phyloP scores from a whole-genome alignment of 352 stramenopile genomes.

The Phytopythium boreale region DNA sequence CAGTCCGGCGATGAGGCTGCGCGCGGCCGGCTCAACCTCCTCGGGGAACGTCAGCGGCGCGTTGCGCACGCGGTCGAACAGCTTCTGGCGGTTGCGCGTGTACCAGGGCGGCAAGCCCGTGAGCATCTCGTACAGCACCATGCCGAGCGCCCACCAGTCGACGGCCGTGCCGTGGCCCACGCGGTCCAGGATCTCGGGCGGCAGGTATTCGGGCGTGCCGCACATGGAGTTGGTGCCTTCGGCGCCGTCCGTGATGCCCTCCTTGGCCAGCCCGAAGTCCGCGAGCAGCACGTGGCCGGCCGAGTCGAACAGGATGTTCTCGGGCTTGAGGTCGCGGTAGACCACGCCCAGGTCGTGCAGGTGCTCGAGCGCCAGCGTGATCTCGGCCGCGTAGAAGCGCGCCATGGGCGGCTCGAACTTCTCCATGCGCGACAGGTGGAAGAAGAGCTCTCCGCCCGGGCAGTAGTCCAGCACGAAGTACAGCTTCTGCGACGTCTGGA shows the following conservation, averaged over 20 bases:
- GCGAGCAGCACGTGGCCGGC: conserved; percentile 73
- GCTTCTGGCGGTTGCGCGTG: conserved; percentile 91
- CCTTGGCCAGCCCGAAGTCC: conserved; percentile 88
- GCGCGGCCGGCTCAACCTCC: conserved; percentile 65
- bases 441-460: conserved; percentile 89
- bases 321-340: conserved; percentile 95
- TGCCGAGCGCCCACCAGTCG: conserved; percentile 92
- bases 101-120: conserved; percentile 91
- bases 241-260: conserved; percentile 79
- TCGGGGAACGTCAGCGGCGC: conserved; percentile 88
- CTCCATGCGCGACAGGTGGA: conserved; percentile 88
- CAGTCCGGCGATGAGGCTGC: conserved; percentile 80
- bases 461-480: conserved; percentile 93
- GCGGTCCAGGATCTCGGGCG: conserved; percentile 89
- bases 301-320: conserved; percentile 92
- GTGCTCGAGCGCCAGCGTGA: conserved; percentile 85
- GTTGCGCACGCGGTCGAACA: conserved; percentile 89
- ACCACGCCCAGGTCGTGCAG: conserved; percentile 88
- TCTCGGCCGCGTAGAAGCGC: conserved; percentile 91
- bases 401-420: conserved; percentile 88
- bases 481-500: conserved; percentile 89
- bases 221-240: conserved; percentile 89
- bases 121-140: conserved; percentile 94
- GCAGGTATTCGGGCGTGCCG: conserved; percentile 91
- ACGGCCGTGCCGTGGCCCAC: conserved; percentile 88